A percentile compares a stretch with the other conserved stretches of the same genome.
phyloP scores from a whole-genome alignment of 1,284 basidiomycete genomes.

The Irpex lacteus region DNA sequence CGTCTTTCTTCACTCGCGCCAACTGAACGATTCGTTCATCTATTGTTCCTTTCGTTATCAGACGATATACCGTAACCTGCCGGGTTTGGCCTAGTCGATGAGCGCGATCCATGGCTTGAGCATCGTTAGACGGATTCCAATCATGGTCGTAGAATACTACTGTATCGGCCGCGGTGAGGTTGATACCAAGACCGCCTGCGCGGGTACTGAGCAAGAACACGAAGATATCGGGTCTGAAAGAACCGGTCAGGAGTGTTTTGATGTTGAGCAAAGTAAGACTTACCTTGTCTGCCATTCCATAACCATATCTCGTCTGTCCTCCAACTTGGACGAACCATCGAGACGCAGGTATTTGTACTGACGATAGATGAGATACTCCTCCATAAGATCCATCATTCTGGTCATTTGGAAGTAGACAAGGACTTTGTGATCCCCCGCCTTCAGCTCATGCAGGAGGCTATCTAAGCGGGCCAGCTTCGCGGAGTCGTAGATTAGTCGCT shows the following conservation, averaged over 20 bases:
- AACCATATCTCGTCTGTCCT: slow-evolving; percentile 98
- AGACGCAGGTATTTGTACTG: slow-evolving; percentile 98
- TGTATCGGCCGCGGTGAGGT: slow-evolving; percentile 96
- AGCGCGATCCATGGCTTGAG: slow-evolving; percentile 99
- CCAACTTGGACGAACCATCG: slow-evolving; percentile 94
- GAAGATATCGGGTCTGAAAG: slow-evolving; percentile 85
- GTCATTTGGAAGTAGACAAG: slow-evolving; percentile 99
- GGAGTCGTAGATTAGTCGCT: slow-evolving; percentile 95
- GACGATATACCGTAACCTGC: slow-evolving; percentile 97
- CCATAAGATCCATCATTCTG: slow-evolving; percentile 99
- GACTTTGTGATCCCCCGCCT: slow-evolving; percentile 91
- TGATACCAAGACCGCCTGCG: slow-evolving; percentile 98
- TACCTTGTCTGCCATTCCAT: slow-evolving; percentile 99
- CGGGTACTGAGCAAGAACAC: slow-evolving; percentile 95
- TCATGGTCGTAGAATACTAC: slow-evolving; percentile 99
- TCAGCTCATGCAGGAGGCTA: slow-evolving; percentile 86
- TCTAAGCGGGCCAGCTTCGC: slow-evolving; percentile 95
- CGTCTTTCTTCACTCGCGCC: slow-evolving; percentile 94
- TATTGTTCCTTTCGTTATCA: slow-evolving; percentile 96
- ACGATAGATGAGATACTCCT: slow-evolving; percentile 96
- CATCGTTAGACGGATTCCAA: slow-evolving; percentile 99
- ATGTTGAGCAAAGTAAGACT: not conserved
- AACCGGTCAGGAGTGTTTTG: not conserved
- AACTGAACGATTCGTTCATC: slow-evolving; percentile 98
- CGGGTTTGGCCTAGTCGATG: slow-evolving; percentile 98